Base-by-base conservation (phyloP, 441 rosid species). In the Pelargonium fulgidum region DNA sequence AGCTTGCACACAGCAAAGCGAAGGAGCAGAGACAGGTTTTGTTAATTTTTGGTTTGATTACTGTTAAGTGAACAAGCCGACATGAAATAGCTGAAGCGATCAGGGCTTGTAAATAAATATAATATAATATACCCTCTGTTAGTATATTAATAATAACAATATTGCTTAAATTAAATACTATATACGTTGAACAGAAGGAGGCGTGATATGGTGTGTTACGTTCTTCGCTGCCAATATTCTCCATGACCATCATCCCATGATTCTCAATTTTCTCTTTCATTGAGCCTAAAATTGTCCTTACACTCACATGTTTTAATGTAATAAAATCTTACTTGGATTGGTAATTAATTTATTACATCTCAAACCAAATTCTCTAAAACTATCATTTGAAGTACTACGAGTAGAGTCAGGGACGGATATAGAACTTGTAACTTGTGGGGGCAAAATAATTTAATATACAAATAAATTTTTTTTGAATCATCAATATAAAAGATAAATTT, bases 21-120 rank as follows among this genome's bases (percentile, higher is more conserved):
- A 82, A 80, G 80, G 76, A 80, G 81, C 81, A 72, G 69, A 52
- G 77, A 76, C 85, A 78, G 67, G 79, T 73, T 77, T 81, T 73
- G 76, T 77, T 70, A 64, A 67, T 71, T 66, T 58, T 8, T 65
- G 50, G 76, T 44, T 42, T 64, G 58, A 42, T 52, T 45, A 44
- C 44, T 73, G 72, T 79, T 63, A 73, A 78, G 84, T 62, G 73
- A 81, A 81, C 81, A 81, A 83, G 89, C 91, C 94, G 91, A 89
- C 98, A 86, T 82, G 78, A 80, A 79, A 81, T 81, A 52, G 85
- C 78, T 72, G 73, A 80, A 61, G 70, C 79, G 72, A 77, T 72
- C 86, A 73, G 81, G 62, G 33, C 68, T 4, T 80, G 75, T 68
- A 50, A 71, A 79, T 72, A 64, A 58, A 56, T 10, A 14, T 16